A percentile compares a stretch with the other conserved stretches of the same genome.
phyloP scores from a whole-genome alignment of 2,329 filamentous ascomycete genomes.

The Clathrospora elynae region DNA sequence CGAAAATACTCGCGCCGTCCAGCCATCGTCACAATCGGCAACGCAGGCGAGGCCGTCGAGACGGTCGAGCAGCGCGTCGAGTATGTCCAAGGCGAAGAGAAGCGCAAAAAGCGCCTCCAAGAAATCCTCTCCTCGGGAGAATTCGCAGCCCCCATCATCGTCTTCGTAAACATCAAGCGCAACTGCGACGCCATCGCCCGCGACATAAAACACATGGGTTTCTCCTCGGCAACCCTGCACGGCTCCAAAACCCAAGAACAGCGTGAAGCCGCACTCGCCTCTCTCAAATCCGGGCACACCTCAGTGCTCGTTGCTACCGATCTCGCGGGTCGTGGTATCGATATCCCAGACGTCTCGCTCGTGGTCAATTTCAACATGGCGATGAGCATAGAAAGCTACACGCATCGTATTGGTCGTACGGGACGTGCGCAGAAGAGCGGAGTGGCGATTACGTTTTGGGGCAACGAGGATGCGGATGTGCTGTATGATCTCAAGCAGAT shows the following conservation, averaged over 20 bases:
- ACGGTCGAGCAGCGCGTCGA: conserved; percentile 98
- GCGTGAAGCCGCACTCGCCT: conserved; percentile 86
- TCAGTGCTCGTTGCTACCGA: conserved; percentile 95
- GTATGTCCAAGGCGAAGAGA: conserved; percentile 87
- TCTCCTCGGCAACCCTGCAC: conserved; percentile 86
- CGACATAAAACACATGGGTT: conserved; percentile 93
- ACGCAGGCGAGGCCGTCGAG: conserved; percentile 92
- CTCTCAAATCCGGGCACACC: conserved; percentile 78
- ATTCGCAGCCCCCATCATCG: conserved; percentile 89
- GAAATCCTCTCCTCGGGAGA: conserved; percentile 83
- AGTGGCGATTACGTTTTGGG: conserved; percentile 94
- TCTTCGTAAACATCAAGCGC: conserved; percentile 99
- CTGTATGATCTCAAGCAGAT: conserved; percentile 97
- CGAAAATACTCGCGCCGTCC: conserved; percentile 93
- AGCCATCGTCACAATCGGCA: conserved; percentile 92
- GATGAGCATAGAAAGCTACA: conserved; percentile 88
- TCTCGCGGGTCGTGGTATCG: conserved; percentile 94
- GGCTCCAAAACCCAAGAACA: conserved; percentile 98
- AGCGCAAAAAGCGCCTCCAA: conserved; percentile 91
- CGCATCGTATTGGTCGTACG: conserved; percentile 93
- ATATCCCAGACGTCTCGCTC: conserved; percentile 89
- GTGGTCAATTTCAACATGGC: conserved; percentile 99
- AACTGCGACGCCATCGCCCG: conserved; percentile 95
- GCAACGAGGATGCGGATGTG: conserved; percentile 85
- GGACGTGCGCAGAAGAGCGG: conserved; percentile 97